Evolutionary conservation across 331 rosid species (phyloP), one percentile per base, ranked within the genome.

Genomic region (Quercus phellos): DNA sequence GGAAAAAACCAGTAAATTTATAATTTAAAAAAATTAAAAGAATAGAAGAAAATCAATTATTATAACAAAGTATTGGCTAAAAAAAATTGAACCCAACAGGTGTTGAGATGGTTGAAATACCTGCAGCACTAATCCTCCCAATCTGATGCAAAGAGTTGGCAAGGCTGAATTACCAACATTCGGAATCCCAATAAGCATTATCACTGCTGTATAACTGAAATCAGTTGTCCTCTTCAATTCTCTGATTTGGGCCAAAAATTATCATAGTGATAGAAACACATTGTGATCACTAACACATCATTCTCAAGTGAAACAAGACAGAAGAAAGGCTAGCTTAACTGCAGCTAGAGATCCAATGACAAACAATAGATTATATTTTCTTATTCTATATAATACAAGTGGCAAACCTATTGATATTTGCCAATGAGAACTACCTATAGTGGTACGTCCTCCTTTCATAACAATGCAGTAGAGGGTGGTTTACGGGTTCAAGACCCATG

Each of bases 111-210:
- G 34, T 66, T 61, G 42, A 56, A 75, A 77, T 84, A 92, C 98
- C 96, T 87, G 90, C 94, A 34, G 98, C 97, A 74, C 93, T 89
- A 80, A 89, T 90, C 90, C 95, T 90, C 79, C 96, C 97, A 77
- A 89, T 86, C 80, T 85, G 93, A 84, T 94, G 98, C 81, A 94
- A 80, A 66, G 96, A 87, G 80, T 90, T 94, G 89, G 89, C 87
- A 79, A 94, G 89, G 98, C 97, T 7, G 96, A 90, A 79, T 94
- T 94, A 30, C 97, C 97, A 77, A 92, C 97, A 87, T 92, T 94
- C 55, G 97, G 97, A 85, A 90, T 87, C 79, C 97, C 94, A 85
- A 88, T 84, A 35, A 94, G 84, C 89, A 94, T 82, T 75, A 89
- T 77, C 35, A 96, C 88, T 17, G 93, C 88, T 53, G 96, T 89